These are phyloP conservation scores for Ceratocystis albifundus DNA, from an alignment of 2,329 filamentous ascomycete species.

Conservation along the genomic window DNA sequence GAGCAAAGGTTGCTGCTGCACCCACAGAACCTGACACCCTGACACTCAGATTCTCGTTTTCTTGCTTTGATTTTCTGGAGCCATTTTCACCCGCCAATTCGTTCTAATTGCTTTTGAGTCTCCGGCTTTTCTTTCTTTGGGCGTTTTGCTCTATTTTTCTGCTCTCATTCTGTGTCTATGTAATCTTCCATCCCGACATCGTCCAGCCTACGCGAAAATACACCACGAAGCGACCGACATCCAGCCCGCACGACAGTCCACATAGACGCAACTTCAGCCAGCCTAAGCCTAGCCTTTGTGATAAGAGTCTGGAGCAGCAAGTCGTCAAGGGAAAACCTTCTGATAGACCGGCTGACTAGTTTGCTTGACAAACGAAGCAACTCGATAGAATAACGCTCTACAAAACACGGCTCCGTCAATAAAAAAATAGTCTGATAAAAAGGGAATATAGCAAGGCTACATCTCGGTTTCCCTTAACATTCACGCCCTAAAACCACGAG, in stretches of 20 bases:
- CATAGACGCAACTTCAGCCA: not conserved
- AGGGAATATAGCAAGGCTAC: not conserved
- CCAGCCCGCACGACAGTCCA: not conserved
- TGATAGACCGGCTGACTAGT: not conserved
- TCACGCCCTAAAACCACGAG: not conserved
- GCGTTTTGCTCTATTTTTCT: not conserved
- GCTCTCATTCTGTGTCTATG: not conserved
- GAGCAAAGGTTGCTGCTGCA: not conserved
- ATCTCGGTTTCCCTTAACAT: not conserved
- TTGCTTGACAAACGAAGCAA: not conserved
- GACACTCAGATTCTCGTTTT: not conserved
- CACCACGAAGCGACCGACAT: constrained; percentile 6
- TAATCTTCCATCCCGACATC: not conserved
- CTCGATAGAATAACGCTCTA: not conserved
- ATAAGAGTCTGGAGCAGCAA: not conserved
- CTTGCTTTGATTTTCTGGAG: constrained; percentile 4
- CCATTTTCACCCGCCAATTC: not conserved
- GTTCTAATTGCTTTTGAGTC: not conserved
- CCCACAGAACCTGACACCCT: constrained; percentile 9
- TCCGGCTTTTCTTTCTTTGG: not conserved
- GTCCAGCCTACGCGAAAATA: not conserved
- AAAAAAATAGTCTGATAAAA: not conserved
- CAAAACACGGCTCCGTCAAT: not conserved
- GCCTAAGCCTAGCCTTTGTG: too few species aligned
- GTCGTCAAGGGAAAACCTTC: not conserved